These are phyloP conservation scores for Penicillium macrosclerotiorum DNA, from an alignment of 495 filamentous ascomycete genomes.

Conservation along the genomic window DNA sequence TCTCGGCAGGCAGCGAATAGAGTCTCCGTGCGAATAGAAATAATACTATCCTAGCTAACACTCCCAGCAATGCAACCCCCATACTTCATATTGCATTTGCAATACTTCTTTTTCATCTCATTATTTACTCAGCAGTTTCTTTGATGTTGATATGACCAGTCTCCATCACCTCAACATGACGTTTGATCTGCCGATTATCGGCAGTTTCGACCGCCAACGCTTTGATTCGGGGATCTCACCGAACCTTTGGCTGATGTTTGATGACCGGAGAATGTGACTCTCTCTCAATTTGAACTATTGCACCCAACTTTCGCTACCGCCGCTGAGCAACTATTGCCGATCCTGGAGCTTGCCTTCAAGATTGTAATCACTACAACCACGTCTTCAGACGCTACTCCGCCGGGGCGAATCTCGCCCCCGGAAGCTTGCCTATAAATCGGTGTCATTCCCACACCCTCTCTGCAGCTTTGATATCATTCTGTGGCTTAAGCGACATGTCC, in stretches of 20 bases:
- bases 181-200: conserved; percentile 3
- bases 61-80: too few species aligned
- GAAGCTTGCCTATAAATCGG: background rate
- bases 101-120: too few species aligned
- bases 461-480: background rate
- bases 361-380: too few species aligned
- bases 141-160: background rate
- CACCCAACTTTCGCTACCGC: too few species aligned
- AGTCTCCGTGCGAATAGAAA: too few species aligned
- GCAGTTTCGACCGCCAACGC: background rate
- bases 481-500: conserved; percentile 8
- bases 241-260: background rate
- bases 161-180: background rate
- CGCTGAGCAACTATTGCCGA: too few species aligned
- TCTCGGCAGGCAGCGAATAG: too few species aligned
- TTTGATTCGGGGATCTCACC: background rate
- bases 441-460: background rate
- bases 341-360: too few species aligned
- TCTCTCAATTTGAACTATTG: background rate
- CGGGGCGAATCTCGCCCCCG: background rate
- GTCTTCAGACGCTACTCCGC: too few species aligned
- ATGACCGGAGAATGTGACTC: background rate
- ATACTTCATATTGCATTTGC: too few species aligned
- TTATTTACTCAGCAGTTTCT: too few species aligned
- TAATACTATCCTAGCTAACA: too few species aligned